These are phyloP conservation scores for Eragrostis tef DNA, from an alignment of 202 grass and related monocot species.

Conservation along the genomic window DNA sequence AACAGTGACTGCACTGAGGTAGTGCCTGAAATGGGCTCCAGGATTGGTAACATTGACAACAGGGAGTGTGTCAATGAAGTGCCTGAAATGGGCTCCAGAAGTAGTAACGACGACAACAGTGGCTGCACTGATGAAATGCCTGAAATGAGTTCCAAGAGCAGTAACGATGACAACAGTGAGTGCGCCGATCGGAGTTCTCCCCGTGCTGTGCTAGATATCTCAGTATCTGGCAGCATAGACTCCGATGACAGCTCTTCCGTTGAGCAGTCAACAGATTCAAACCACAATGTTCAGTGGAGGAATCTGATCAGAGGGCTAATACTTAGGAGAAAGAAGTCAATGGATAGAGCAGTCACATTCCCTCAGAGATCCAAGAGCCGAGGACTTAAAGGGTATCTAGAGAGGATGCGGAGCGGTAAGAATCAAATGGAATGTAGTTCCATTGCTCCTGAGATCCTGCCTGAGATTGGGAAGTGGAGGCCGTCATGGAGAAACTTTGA, in stretches of 20 bases:
- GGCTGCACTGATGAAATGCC: slow-evolving; percentile 30
- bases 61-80: slow-evolving; percentile 17
- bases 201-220: slow-evolving; percentile 62
- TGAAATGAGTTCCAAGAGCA: slow-evolving; percentile 26
- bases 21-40: slow-evolving; percentile 14
- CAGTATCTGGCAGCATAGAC: slow-evolving; percentile 51
- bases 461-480: slow-evolving; percentile 71
- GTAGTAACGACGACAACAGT: slow-evolving; percentile 18
- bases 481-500: slow-evolving; percentile 98
- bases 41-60: slow-evolving; percentile 12
- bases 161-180: slow-evolving; percentile 32
- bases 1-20: slow-evolving; percentile 28
- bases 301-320: slow-evolving; percentile 73
- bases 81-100: slow-evolving; percentile 30
- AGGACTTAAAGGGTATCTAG: slow-evolving; percentile 61
- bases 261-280: slow-evolving; percentile 55
- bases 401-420: slow-evolving; percentile 61
- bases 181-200: slow-evolving; percentile 63
- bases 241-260: slow-evolving; percentile 55
- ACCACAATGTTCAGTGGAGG: slow-evolving; percentile 71
- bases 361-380: slow-evolving; percentile 56
- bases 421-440: slow-evolving; percentile 55
- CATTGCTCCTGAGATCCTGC: slow-evolving; percentile 69
- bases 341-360: slow-evolving; percentile 70
- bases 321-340: slow-evolving; percentile 76